Conservation (phyloP, 352 stramenopile genomes). For the Plasmopara muralis region DNA sequence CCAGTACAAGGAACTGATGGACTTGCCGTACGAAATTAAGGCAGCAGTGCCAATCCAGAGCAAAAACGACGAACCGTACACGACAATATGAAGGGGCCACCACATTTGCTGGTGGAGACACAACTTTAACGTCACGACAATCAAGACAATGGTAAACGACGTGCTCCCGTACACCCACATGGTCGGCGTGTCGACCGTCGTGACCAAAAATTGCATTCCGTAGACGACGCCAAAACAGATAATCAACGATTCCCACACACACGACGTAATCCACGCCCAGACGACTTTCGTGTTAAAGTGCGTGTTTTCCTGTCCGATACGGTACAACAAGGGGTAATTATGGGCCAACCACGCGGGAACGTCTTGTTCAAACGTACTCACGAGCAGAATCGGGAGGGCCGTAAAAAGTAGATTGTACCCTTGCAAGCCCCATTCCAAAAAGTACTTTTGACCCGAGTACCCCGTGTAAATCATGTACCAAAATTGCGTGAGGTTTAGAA, state of each 20-base stretch:
- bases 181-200: conserved; percentile 82
- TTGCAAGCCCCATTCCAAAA: conserved; percentile 79
- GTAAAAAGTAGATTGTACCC: conserved; percentile 88
- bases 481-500: conserved; percentile 93
- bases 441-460: conserved; percentile 86
- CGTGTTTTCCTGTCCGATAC: conserved; percentile 76
- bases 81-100: conserved; percentile 60
- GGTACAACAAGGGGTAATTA: conserved; percentile 75
- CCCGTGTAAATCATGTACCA: conserved; percentile 91
- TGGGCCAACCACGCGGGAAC: conserved; percentile 59
- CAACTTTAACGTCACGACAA: conserved; percentile 94
- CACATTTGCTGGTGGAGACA: conserved; percentile 83
- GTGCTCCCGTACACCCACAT: conserved; percentile 93
- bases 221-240: conserved; percentile 82
- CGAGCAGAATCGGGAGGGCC: conserved; percentile 73
- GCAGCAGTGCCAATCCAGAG: conserved; percentile 69
- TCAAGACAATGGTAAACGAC: conserved; percentile 91
- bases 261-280: conserved; percentile 75
- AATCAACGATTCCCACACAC: conserved; percentile 75
- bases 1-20: conserved; percentile 76
- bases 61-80: conserved; percentile 62
- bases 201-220: conserved; percentile 70
- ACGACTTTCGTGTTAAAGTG: conserved; percentile 84
- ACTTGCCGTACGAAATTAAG: conserved; percentile 67
- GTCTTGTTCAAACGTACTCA: conserved; percentile 84